Evolutionary conservation across 495 filamentous ascomycete species (phyloP).

Genomic region (Penicillium taxi): DNA sequence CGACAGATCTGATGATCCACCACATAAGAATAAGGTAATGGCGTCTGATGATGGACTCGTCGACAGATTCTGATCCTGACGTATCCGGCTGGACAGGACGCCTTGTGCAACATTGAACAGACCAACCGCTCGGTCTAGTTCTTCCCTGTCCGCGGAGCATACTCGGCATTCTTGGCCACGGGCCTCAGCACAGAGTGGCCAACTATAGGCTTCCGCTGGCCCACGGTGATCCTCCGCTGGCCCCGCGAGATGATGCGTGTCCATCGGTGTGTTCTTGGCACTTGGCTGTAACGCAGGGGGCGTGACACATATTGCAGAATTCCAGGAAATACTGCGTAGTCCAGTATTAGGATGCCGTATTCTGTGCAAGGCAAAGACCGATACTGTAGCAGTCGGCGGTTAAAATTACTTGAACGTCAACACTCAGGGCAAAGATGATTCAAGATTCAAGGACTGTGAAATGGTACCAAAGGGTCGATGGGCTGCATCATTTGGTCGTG

Average conservation of each 20-base stretch:
- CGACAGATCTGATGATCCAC: background rate
- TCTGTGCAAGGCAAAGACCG: too few relatives aligned
- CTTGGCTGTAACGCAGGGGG: conserved; percentile 34
- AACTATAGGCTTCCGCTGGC: conserved; percentile 10
- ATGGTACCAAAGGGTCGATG: too few relatives aligned
- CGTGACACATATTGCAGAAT: conserved; percentile 14
- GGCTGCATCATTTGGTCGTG: too few relatives aligned
- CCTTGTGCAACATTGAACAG: conserved; percentile 9
- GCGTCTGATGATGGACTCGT: conserved; percentile 2
- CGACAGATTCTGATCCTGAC: conserved; percentile 10
- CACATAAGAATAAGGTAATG: background rate
- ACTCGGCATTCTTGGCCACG: conserved; percentile 19
- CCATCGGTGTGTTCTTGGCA: conserved; percentile 24
- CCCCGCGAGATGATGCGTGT: conserved; percentile 7
- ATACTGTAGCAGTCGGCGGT: too few relatives aligned
- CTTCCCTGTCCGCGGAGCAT: conserved; percentile 9
- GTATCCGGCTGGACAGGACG: conserved; percentile 4
- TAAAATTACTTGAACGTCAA: too few relatives aligned
- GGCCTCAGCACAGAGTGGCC: conserved; percentile 10
- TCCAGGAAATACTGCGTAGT: too few relatives aligned
- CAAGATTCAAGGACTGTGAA: too few relatives aligned
- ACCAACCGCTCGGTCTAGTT: conserved; percentile 18
- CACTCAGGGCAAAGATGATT: too few relatives aligned
- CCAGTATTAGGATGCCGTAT: too few relatives aligned
- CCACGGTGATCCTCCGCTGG: conserved; percentile 12